These are phyloP conservation scores for Aplosporella prunicola DNA, from an alignment of 2,329 filamentous ascomycete species.

Conservation along the genomic window DNA sequence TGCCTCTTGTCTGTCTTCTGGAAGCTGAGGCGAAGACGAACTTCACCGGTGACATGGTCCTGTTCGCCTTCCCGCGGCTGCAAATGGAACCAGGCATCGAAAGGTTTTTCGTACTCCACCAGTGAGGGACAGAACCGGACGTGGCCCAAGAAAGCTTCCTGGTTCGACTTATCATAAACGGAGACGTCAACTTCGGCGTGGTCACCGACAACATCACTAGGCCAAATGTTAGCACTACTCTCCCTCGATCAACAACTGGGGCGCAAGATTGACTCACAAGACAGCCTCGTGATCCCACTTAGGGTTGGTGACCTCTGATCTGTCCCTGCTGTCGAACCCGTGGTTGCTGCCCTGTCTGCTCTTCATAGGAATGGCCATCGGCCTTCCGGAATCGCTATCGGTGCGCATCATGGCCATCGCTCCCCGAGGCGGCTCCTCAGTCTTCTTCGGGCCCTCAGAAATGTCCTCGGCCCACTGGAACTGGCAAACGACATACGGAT, in stretches of 20 bases:
- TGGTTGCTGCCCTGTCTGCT: slow-evolving; percentile 96
- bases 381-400: slow-evolving; percentile 70
- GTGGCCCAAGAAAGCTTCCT: slow-evolving; percentile 87
- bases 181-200: slow-evolving; percentile 87
- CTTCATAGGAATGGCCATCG: slow-evolving; percentile 94
- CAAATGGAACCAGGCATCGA: slow-evolving; percentile 79
- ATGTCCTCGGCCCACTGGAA: slow-evolving; percentile 97
- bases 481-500: slow-evolving; percentile 92
- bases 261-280: slow-evolving; percentile 77
- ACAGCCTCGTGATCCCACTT: slow-evolving; percentile 93
- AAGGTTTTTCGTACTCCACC: slow-evolving; percentile 57
- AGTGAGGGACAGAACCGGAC: slow-evolving; percentile 69
- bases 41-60: slow-evolving; percentile 69
- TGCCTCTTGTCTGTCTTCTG: slow-evolving; percentile 82
- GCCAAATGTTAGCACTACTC: slow-evolving; percentile 18
- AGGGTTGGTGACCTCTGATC: slow-evolving; percentile 66
- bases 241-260: background rate
- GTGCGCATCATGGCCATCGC: slow-evolving; percentile 50
- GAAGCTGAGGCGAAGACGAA: slow-evolving; percentile 78
- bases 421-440: slow-evolving; percentile 38
- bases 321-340: slow-evolving; percentile 56
- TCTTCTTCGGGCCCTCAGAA: slow-evolving; percentile 67
- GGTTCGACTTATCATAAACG: slow-evolving; percentile 76
- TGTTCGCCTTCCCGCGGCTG: slow-evolving; percentile 72
- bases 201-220: slow-evolving; percentile 83